Evolutionary conservation across 2,329 filamentous ascomycete species (phyloP).

Genomic region (Xylariales sp.): DNA sequence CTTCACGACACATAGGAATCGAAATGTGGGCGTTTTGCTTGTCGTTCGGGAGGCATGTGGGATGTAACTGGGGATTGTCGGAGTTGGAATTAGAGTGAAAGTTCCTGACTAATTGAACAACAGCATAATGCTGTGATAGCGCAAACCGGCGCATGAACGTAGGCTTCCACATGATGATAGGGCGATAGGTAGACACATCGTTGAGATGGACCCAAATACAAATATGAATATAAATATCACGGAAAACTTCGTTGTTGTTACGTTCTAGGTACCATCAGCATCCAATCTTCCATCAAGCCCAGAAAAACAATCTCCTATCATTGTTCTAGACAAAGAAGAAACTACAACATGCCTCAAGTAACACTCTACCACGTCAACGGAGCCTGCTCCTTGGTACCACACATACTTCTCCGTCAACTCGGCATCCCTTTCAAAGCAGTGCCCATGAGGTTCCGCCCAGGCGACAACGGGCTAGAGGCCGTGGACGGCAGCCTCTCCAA

Average conservation of each 20-base stretch:
- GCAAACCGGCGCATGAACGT: neutral
- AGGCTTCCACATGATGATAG: neutral
- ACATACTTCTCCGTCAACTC: slow-evolving; percentile 49
- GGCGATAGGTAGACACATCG: neutral
- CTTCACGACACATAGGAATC: neutral
- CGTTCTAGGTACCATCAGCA: too few relatives aligned
- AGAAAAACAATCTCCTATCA: neutral
- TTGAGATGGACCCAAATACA: neutral
- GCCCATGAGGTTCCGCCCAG: slow-evolving; percentile 33
- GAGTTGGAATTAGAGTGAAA: neutral
- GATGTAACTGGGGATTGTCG: neutral
- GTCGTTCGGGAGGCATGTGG: slow-evolving; percentile 19
- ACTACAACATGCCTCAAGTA: slow-evolving; percentile 37
- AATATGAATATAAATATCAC: neutral
- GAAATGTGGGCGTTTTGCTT: neutral
- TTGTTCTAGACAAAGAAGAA: neutral
- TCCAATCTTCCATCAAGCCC: neutral
- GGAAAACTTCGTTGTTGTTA: neutral
- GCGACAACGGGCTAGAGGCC: slow-evolving; percentile 40
- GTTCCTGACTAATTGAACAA: neutral
- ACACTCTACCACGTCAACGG: slow-evolving; percentile 49
- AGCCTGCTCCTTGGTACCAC: slow-evolving; percentile 48
- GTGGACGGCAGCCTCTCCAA: slow-evolving; percentile 50
- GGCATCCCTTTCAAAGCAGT: slow-evolving; percentile 44
- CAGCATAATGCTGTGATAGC: neutral